Base-by-base conservation (phyloP, 768 basidiomycete genomes). In the Auricularia auricula-judae region DNA sequence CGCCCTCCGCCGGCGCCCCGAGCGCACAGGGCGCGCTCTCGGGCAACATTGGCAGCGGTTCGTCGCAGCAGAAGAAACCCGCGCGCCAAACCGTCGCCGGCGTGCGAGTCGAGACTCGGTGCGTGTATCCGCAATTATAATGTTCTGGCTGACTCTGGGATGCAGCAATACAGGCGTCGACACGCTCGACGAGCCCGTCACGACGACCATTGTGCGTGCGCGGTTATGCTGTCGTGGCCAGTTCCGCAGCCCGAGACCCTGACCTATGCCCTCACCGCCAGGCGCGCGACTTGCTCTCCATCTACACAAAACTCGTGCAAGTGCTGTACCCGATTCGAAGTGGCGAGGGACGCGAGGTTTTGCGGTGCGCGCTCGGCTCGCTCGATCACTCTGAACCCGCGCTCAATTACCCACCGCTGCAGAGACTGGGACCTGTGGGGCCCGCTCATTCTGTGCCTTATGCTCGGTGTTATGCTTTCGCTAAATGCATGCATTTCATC, bases 361-460 rank as follows among this genome's bases (percentile, higher is more conserved):
- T 94, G 58, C 83, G 81, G 95, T 91, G 53, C 63, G 56, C 29
- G 11, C 14, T n/a, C n/a, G n/a, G n/a, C n/a, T n/a, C n/a, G n/a
- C n/a, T 59, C 16, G 29, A 59, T 59, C 18, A 53, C 47, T 53
- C 35, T 51, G 47, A 14, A 42, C 39, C 29, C 56, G 23, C 12
- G 56, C 56, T 59, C 7, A 59, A 21, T 43, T 14, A 29, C 12
- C 11, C 59, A 4, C 23, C 62, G 23, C 12, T 42, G 2, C 71
- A 93, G 93, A 67, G 95, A 98, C 72, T 98, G 95, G 96, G 96
- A 98, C 75, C 81, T 98, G 33, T 98, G 96, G 96, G 95, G 95
- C 3, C 95, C 95, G 11, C 80, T 98, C 2, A 80, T 98, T 33
- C 81, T 94, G 47, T 92, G 88, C 69, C 80, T 95, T 63, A 73